Base-by-base conservation (phyloP, 345 rosid genomes). In the Cardiospermum halicacabum region DNA sequence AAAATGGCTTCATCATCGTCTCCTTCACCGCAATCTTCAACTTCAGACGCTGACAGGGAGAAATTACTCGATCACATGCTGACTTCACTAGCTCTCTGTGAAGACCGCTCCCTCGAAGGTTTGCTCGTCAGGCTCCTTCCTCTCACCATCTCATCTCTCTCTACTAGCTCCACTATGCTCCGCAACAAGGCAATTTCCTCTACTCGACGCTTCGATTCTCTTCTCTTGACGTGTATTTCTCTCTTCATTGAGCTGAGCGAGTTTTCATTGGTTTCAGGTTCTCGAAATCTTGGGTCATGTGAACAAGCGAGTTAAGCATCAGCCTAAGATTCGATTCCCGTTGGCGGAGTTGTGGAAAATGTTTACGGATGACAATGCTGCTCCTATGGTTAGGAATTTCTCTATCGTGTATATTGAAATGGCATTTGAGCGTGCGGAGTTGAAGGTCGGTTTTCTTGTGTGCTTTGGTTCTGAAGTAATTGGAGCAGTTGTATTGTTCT, bases 281-380 rank as follows among this genome's bases (percentile, higher is more conserved):
- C 94, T 93, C 67, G 98, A 93, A 80, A 86, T 93, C 60, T 69
- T 93, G 75, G 88, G 94, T 77, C 98, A 93, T 67, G 97, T 90
- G 68, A 93, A 93, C 82, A 90, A 86, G 82, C 85, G 97, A 81
- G 96, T 93, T 77, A 93, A 90, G 68, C 87, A 90, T 76, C 96
- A 84, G 69, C 80, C 63, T 51, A 85, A 84, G 56, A 93, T 93
- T 67, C 85, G 80, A 58, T 80, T 93, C 78, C 98, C 98, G 1
- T 77, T 93, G 73, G 53, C 51, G 11, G 83, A 81, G 47, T 70
- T 93, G 28, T 93, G 97, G 97, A 76, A 70, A 62, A 70, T 93
- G 75, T 88, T 83, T 69, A 76, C 78, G 9, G 84, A 77, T 56
- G 58, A 77, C 67, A 69, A 69, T 88, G 84, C 85, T 56, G 22